Evolutionary conservation across 495 filamentous ascomycete genomes (phyloP).

Genomic region (Aspergillus mulundensis): DNA sequence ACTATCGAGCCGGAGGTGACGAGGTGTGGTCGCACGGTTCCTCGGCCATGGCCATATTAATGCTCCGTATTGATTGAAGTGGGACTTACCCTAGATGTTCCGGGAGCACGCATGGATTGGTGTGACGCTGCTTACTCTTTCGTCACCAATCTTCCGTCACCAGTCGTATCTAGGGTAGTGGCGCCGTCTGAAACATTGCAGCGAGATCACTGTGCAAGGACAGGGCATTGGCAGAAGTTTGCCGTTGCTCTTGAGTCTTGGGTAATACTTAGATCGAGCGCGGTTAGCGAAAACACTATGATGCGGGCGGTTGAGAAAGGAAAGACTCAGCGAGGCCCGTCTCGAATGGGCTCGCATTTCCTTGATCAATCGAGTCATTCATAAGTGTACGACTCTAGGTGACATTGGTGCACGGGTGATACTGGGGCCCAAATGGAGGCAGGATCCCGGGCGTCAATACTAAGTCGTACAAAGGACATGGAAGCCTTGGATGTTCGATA

Average conservation of each 20-base stretch:
- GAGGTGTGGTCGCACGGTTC: constrained; percentile 7
- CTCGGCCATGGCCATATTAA: constrained; percentile 12
- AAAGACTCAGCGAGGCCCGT: not conserved
- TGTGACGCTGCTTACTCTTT: constrained; percentile 6
- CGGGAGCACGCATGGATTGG: constrained; percentile 6
- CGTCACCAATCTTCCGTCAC: constrained; percentile 2
- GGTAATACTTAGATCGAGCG: not conserved
- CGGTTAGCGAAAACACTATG: not conserved
- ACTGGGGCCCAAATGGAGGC: not conserved
- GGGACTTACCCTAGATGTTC: constrained; percentile 3
- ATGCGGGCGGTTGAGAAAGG: not conserved
- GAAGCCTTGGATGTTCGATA: not conserved
- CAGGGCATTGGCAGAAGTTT: not conserved
- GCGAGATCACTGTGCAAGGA: not conserved
- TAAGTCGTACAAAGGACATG: constrained; percentile 1
- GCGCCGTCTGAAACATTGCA: constrained; percentile 6
- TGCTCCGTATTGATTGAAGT: constrained; percentile 4
- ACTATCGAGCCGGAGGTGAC: constrained; percentile 2
- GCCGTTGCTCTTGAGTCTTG: constrained; percentile 1
- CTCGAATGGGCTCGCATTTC: not conserved
- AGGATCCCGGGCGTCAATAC: constrained; percentile 5
- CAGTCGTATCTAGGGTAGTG: constrained; percentile 1
- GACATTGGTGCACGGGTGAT: not conserved
- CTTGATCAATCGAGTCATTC: constrained; percentile 2
- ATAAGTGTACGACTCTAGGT: not conserved